Base-by-base conservation (phyloP, 2,329 filamentous ascomycete species). In the Epichloe coenophiala region DNA sequence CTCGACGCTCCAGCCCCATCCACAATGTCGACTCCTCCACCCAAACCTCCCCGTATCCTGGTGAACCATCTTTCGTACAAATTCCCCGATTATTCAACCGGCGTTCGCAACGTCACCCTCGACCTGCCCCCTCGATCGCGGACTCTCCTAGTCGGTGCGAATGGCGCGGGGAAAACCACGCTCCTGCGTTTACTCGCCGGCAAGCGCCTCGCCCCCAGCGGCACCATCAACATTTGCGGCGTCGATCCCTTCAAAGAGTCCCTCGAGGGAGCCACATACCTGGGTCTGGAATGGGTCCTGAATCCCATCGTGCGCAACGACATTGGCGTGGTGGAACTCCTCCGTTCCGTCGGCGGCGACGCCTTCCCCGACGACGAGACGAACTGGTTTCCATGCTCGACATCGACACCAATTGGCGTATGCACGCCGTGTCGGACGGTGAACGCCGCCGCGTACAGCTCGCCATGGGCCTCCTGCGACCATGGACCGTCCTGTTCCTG, bases 151-250 rank as follows among this genome's bases (percentile, higher is more conserved):
- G 94, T 97, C 62, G 93, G 93, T 60, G 91, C 93, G 65, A 98
- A 98, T 68, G 93, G 93, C 56, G 91, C 93, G 19, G 93, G 93
- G 57, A 98, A 98, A 72, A 97, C 93, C 8, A 98, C 93, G 0
- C 83, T 98, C 51, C 83, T 98, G 45, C 90, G 90, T 53, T 85
- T 98, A 43, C 81, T 98, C 53, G 88, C 90, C 17, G 93, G 93
- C 63, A 97, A 97, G 73, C 88, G 90, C 51, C 86, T 98, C 61
- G 86, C 91, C 1, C 91, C 93, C 0, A 71, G 73, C 49, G 73
- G 77, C 63, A 81, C 83, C 56, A 86, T 98, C 65, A 73, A 71
- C 60, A 83, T 98, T 55, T 84, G 80, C 46, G 88, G 86, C 55
- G 80, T 88, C 46, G 93, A 98, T 68, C 93, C 93, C 8, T 98